These are phyloP conservation scores for Citrullus colocynthis DNA, from an alignment of 306 rosid genomes.

Conservation along the genomic window DNA sequence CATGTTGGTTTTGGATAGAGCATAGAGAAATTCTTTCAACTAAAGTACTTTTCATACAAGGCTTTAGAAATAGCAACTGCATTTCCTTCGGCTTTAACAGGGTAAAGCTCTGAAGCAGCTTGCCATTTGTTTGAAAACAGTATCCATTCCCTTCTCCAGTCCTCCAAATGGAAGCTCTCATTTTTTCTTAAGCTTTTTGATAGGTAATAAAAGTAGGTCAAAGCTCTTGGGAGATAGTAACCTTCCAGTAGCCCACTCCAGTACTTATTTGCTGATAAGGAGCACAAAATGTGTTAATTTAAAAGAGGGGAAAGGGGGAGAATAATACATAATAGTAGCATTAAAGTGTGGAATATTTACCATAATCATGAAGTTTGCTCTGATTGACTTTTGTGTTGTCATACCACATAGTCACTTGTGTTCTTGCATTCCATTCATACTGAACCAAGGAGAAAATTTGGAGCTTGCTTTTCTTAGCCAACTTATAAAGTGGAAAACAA, in stretches of 20 bases:
- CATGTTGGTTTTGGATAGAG: background rate
- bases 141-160: conserved; percentile 88
- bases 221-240: conserved; percentile 85
- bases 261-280: conserved; percentile 56
- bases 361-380: conserved; percentile 88
- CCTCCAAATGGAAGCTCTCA: conserved; percentile 38
- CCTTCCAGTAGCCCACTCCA: conserved; percentile 71
- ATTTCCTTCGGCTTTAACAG: conserved; percentile 54
- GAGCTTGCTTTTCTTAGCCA: too few species aligned
- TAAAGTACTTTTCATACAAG: conserved; percentile 46
- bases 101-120: conserved; percentile 52
- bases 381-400: conserved; percentile 56
- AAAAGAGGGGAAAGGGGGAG: background rate
- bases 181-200: conserved; percentile 48
- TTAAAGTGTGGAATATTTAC: conserved; percentile 24
- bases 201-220: conserved; percentile 46
- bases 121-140: conserved; percentile 74
- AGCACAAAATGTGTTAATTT: background rate
- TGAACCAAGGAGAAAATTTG: conserved; percentile 16
- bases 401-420: conserved; percentile 92
- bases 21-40: background rate
- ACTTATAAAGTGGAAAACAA: too few species aligned
- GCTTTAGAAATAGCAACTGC: conserved; percentile 53
- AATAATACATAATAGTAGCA: background rate
- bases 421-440: conserved; percentile 98